Evolutionary conservation across 306 rosid species (phyloP), one percentile per base, ranked within the genome.

Genomic region (Lablab purpureus): DNA sequence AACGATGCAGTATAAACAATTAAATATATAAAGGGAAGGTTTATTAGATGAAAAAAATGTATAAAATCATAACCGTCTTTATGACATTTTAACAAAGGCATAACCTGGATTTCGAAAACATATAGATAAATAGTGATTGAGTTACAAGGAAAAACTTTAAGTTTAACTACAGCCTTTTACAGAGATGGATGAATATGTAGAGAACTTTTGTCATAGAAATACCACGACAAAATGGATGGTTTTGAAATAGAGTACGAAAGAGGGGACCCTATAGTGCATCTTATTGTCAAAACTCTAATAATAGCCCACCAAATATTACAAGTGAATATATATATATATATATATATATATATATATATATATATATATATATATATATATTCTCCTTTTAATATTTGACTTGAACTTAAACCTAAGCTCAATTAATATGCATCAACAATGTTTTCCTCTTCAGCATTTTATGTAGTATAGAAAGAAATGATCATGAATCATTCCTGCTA

Each of bases 261-360:
- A 77, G 56, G 76, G 80, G 83, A 45, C 86, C 82, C 78, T 71
- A 69, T 37, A 60, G 34, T 72, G 75, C 65, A 49, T 45, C 71
- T 56, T 78, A 78, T 67, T 73, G 72, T 83, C 86, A 83, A 83
- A 72, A 55, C 71, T 56, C 34, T 71, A 78, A 83, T 83, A 73
- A 78, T 83, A 66, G 45, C 23, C 75, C 83, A 66, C 75, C 75
- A 43, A 54, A 72, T 64, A 77, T 73, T 36, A 45, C 19, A n/a
- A 0, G 2, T 45, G 27, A 60, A 41, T 32, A 19, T 13, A 40
- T 10, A 10, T 2, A 8, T 27, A 27, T 27, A 27, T 27, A 27
- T 27, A 27, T 27, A 27, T 27, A 27, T 27, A 27, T 27, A 27
- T 27, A 27, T 27, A 27, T 27, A 1, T 27, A 27, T 27, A 1